phyloP scores from a whole-genome alignment of 2,329 filamentous ascomycete genomes.

The Apiospora pterosperma region DNA sequence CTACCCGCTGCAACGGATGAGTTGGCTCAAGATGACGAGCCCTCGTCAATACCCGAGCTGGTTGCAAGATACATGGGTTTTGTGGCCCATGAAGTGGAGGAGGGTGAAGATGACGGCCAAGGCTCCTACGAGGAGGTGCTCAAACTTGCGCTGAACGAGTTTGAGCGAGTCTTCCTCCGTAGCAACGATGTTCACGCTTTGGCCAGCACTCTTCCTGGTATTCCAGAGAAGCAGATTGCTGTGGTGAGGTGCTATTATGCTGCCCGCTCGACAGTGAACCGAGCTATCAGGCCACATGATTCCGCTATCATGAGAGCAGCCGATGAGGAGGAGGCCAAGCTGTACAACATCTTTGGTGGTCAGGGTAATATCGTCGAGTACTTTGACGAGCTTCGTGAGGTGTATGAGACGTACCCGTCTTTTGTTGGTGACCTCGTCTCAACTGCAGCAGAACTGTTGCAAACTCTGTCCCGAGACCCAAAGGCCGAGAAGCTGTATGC shows the following conservation, averaged over 20 bases:
- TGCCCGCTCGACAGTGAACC: constrained; percentile 77
- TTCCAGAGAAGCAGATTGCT: constrained; percentile 85
- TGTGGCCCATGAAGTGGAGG: constrained; percentile 82
- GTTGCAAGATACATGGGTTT: constrained; percentile 92
- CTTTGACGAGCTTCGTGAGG: constrained; percentile 92
- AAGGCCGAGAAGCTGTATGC: constrained; percentile 92
- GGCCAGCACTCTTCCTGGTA: constrained; percentile 81
- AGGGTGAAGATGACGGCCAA: constrained; percentile 84
- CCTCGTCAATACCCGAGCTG: constrained; percentile 90
- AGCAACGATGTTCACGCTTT: constrained; percentile 96
- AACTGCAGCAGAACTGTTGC: constrained; percentile 81
- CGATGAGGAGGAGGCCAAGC: constrained; percentile 74
- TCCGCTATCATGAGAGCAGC: constrained; percentile 90
- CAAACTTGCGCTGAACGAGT: constrained; percentile 90
- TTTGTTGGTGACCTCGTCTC: constrained; percentile 85
- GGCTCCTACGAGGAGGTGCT: constrained; percentile 91
- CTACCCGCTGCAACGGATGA: constrained; percentile 93
- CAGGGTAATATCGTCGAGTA: constrained; percentile 99
- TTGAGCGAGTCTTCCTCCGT: constrained; percentile 89
- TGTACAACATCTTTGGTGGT: constrained; percentile 94
- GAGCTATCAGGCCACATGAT: constrained; percentile 86
- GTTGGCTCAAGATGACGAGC: constrained; percentile 96
- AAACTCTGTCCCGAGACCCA: constrained; percentile 76
- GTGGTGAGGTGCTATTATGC: constrained; percentile 91
- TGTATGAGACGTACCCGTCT: constrained; percentile 86